phyloP scores from a whole-genome alignment of 495 filamentous ascomycete genomes.

The Talaromyces wortmannii region DNA sequence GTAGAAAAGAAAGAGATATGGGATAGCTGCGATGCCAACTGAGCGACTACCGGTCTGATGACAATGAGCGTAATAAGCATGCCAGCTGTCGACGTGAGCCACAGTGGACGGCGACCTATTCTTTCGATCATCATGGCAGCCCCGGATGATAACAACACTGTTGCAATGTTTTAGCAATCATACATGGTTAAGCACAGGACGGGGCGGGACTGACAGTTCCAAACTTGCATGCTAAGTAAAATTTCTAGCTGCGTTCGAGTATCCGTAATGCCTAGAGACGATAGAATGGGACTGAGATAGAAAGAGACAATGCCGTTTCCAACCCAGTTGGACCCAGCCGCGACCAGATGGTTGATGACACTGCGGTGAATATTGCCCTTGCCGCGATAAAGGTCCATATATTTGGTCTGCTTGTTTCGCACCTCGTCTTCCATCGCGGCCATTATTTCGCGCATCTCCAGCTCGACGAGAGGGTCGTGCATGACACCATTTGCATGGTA shows the following conservation, averaged over 20 bases:
- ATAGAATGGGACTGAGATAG: neutral
- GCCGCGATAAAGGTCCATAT: no score
- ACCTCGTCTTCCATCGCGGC: no score
- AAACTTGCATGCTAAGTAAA: neutral
- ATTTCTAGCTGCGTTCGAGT: neutral
- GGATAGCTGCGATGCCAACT: slow-evolving; percentile 46
- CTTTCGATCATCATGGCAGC: slow-evolving; percentile 48
- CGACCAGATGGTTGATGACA: no score
- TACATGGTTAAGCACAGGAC: slow-evolving; percentile 32
- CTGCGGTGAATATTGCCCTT: no score
- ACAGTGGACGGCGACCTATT: slow-evolving; percentile 48
- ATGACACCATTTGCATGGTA: no score
- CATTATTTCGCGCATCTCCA: no score
- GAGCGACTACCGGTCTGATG: slow-evolving; percentile 37
- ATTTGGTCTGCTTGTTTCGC: no score
- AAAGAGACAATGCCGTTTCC: slow-evolving; percentile 58
- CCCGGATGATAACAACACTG: neutral
- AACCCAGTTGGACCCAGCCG: slow-evolving; percentile 39
- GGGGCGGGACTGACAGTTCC: slow-evolving; percentile 7
- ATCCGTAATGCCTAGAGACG: neutral
- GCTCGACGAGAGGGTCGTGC: no score
- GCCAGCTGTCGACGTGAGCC: slow-evolving; percentile 47
- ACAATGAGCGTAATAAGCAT: slow-evolving; percentile 51
- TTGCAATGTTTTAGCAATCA: neutral
- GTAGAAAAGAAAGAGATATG: slow-evolving; percentile 52